These are phyloP conservation scores for Murraya koenigii DNA, from an alignment of 345 rosid genomes.

Conservation along the genomic window DNA sequence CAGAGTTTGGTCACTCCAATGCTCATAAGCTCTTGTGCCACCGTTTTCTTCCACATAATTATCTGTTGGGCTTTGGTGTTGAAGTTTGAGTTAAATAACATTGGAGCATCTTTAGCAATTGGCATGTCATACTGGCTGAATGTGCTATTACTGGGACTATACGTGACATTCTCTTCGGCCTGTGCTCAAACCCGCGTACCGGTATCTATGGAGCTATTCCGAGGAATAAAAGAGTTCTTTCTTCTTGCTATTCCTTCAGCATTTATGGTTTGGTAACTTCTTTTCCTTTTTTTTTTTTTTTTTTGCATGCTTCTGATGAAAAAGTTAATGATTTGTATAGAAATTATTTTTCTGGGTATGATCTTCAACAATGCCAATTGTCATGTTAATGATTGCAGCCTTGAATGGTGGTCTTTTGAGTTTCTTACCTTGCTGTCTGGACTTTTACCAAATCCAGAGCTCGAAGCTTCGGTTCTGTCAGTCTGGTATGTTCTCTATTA, in stretches of 20 bases:
- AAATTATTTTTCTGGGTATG: neutral
- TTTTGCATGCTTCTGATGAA: neutral
- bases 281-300: neutral
- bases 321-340: no score
- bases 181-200: constrained; percentile 46
- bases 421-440: constrained; percentile 74
- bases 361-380: neutral
- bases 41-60: constrained; percentile 43
- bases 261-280: constrained; percentile 59
- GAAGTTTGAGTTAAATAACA: constrained; percentile 38
- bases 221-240: constrained; percentile 52
- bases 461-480: constrained; percentile 84
- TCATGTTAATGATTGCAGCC: constrained; percentile 38
- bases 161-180: constrained; percentile 42
- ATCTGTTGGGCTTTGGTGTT: constrained; percentile 62
- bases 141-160: constrained; percentile 43
- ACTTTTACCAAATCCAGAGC: constrained; percentile 70
- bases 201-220: constrained; percentile 42
- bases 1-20: constrained; percentile 57
- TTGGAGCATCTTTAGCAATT: constrained; percentile 53
- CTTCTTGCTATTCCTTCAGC: constrained; percentile 72
- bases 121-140: constrained; percentile 55
- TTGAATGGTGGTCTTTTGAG: constrained; percentile 98
- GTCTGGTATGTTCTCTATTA: constrained; percentile 55
- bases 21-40: constrained; percentile 45